Conservation (phyloP, 306 rosid species). For the Sechiopsis laciniata region DNA sequence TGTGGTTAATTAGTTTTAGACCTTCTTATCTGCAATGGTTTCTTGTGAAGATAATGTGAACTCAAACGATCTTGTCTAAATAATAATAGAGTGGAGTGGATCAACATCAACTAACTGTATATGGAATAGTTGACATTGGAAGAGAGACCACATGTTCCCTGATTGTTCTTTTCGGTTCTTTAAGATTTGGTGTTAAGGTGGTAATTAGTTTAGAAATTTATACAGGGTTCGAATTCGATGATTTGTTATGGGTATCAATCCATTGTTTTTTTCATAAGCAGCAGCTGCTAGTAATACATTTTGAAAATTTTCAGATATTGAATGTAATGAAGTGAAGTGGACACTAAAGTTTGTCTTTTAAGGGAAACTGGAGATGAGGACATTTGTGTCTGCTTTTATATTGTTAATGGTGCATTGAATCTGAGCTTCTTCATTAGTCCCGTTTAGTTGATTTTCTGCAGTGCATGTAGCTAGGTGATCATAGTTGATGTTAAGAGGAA, state of each 20-base stretch:
- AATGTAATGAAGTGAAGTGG: neutral
- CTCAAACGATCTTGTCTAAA: neutral
- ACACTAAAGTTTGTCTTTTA: neutral
- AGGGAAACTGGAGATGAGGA: neutral
- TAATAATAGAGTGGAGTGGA: neutral
- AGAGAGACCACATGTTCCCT: neutral
- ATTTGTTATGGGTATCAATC: neutral
- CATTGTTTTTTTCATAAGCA: neutral
- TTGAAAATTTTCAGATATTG: neutral
- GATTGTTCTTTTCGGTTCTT: neutral
- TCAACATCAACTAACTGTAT: neutral
- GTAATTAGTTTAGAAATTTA: neutral
- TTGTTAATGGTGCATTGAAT: neutral
- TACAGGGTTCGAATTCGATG: neutral
- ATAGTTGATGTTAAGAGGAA: slow-evolving; percentile 2
- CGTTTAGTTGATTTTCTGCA: neutral
- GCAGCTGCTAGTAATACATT: neutral
- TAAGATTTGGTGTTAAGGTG: neutral
- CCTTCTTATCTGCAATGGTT: slow-evolving; percentile 8
- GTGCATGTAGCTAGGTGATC: neutral
- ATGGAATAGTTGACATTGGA: neutral
- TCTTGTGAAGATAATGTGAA: neutral
- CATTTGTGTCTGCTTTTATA: neutral
- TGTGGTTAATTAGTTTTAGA: neutral
- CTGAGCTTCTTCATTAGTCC: neutral